Percentiles rank a stretch among this genome's conserved stretches.
These are phyloP conservation scores for Apiospora phragmitis DNA, from an alignment of 2,329 filamentous ascomycete genomes.

Conservation along the genomic window DNA sequence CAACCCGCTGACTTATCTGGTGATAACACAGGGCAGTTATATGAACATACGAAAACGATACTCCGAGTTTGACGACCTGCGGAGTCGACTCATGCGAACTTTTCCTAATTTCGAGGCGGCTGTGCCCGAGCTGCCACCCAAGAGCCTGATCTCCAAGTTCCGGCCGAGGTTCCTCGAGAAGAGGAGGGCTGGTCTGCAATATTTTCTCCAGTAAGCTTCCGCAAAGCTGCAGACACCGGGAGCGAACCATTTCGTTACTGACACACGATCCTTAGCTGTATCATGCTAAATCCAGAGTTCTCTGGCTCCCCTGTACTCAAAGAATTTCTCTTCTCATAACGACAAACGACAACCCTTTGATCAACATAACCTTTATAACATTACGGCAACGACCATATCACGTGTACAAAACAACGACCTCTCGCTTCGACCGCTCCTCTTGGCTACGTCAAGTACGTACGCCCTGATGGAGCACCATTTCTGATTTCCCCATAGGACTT, in stretches of 20 bases:
- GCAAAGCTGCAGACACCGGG: constrained; percentile 12
- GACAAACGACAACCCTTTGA: background rate
- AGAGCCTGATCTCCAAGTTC: constrained; percentile 87
- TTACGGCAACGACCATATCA: background rate
- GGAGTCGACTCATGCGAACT: constrained; percentile 69
- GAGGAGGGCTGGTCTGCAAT: constrained; percentile 78
- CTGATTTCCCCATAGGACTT: background rate
- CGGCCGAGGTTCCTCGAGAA: constrained; percentile 82
- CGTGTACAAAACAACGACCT: background rate
- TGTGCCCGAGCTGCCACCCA: constrained; percentile 88
- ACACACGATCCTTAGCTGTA: constrained; percentile 61
- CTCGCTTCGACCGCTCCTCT: background rate
- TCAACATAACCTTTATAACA: background rate
- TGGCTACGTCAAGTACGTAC: background rate
- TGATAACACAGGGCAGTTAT: constrained; percentile 50
- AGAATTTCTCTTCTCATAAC: constrained; percentile 77
- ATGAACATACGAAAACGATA: constrained; percentile 74
- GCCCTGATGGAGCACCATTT: background rate
- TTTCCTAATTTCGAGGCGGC: constrained; percentile 84
- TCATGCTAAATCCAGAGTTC: constrained; percentile 91
- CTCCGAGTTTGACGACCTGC: constrained; percentile 88
- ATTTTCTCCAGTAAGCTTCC: constrained; percentile 82
- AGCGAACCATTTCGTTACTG: constrained; percentile 6
- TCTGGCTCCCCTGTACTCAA: constrained; percentile 87
- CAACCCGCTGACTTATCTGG: background rate